These are phyloP conservation scores for Tulasnella sp. DNA, from an alignment of 768 basidiomycete genomes.

Conservation along the genomic window DNA sequence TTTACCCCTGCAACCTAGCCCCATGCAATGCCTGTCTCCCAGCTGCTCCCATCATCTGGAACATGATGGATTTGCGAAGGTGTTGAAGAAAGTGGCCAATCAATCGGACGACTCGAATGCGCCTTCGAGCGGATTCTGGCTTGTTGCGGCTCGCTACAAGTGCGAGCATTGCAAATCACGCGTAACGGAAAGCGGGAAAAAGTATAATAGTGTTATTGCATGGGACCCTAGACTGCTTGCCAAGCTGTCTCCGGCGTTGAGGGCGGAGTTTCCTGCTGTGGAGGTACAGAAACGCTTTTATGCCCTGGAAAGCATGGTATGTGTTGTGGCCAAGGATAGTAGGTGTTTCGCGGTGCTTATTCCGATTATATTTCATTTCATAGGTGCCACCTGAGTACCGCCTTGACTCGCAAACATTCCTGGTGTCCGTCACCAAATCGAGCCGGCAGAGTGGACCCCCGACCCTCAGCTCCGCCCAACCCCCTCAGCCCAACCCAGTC, in stretches of 20 bases:
- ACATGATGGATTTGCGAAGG: conserved; percentile 4
- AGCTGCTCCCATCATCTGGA: background rate
- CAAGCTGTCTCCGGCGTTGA: background rate
- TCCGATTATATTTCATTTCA: background rate
- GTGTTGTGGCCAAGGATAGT: background rate
- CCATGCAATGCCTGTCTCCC: background rate
- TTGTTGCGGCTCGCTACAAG: conserved; percentile 8
- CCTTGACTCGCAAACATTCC: background rate
- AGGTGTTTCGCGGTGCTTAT: background rate
- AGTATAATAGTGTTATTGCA: background rate
- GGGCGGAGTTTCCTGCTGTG: conserved; percentile 19
- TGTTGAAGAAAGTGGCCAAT: background rate
- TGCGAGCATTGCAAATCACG: background rate
- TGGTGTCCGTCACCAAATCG: background rate
- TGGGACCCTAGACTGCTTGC: conserved; percentile 2
- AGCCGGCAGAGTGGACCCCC: background rate
- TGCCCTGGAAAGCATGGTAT: background rate
- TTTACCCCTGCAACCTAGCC: background rate
- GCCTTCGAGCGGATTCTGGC: background rate
- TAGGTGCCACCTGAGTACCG: background rate
- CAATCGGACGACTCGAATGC: background rate
- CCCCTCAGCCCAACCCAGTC: background rate
- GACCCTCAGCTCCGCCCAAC: background rate
- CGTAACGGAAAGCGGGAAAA: background rate
- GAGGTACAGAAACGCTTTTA: background rate